phyloP scores from a whole-genome alignment of 306 rosid species.

The Chamaecrista fasciculata region DNA sequence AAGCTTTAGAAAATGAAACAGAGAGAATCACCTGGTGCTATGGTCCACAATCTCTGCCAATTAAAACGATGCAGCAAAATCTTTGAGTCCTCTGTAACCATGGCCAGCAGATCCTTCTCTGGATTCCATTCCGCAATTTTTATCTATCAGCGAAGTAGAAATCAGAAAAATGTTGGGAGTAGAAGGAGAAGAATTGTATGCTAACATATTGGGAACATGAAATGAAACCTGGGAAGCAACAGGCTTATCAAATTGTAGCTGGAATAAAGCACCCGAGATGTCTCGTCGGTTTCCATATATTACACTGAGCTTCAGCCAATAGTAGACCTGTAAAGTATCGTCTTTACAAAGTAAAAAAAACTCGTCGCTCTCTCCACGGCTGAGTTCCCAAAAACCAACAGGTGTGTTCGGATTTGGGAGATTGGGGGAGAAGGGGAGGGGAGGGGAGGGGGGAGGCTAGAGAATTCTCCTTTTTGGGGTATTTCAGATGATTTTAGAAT shows the following conservation, averaged over 20 bases:
- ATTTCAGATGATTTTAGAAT: no score
- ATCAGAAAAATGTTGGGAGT: conserved; percentile 8
- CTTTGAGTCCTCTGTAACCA: conserved; percentile 90
- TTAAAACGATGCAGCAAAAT: conserved; percentile 93
- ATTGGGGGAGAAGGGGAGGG: no score
- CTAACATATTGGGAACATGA: background rate
- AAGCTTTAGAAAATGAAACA: background rate
- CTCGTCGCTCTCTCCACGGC: no score
- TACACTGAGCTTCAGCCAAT: conserved; percentile 19
- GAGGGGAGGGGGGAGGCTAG: no score
- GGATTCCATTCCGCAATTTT: conserved; percentile 97
- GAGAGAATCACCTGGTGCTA: conserved; percentile 62
- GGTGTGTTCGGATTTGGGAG: no score
- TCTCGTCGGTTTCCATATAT: conserved; percentile 75
- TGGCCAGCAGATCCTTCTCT: conserved; percentile 95
- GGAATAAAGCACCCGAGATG: conserved; percentile 65
- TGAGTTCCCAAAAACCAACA: no score
- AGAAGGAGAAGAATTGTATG: background rate
- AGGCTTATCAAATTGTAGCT: conserved; percentile 91
- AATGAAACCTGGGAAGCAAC: conserved; percentile 67
- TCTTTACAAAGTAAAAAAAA: no score
- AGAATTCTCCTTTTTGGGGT: no score
- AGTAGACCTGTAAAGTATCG: no score
- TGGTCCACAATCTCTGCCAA: conserved; percentile 96
- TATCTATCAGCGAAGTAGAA: conserved; percentile 39